phyloP scores from a whole-genome alignment of 1,284 basidiomycete species.

The Tylopilus orsonianus region DNA sequence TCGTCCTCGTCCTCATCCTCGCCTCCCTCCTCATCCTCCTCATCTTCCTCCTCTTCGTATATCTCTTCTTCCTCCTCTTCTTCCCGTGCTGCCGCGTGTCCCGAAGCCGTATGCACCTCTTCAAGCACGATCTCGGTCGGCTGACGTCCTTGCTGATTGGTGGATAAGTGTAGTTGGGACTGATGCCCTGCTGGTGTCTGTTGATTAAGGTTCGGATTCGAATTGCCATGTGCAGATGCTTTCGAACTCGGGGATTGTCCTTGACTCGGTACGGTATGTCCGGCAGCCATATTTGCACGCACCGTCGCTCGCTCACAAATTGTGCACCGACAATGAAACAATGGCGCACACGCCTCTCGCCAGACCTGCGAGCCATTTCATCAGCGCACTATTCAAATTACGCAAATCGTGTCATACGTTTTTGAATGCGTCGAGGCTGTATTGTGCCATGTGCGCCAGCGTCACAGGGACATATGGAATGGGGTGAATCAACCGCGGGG shows the following conservation, averaged over 20 bases:
- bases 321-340: conserved; percentile 69
- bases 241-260: conserved; percentile 21
- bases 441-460: conserved; percentile 56
- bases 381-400: conserved; percentile 1
- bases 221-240: conserved; percentile 1
- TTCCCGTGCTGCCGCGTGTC: conserved; percentile 18
- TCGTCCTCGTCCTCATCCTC: conserved; percentile 13
- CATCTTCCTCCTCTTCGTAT: conserved; percentile 18
- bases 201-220: not conserved
- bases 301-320: conserved; percentile 67
- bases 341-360: conserved; percentile 67
- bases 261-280: conserved; percentile 31
- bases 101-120: conserved; percentile 20
- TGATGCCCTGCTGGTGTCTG: conserved; percentile 7
- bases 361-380: conserved; percentile 47
- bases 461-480: conserved; percentile 70
- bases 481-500: conserved; percentile 56
- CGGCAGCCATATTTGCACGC: conserved; percentile 33
- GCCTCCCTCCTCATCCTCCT: conserved; percentile 12
- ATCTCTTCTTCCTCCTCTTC: conserved; percentile 29
- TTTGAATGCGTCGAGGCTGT: conserved; percentile 57
- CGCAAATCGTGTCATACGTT: conserved; percentile 45
- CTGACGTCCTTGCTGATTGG: conserved; percentile 11
- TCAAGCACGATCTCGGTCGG: conserved; percentile 29
- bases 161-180: conserved; percentile 9